Evolutionary conservation across 2,329 filamentous ascomycete species (phyloP).

Genomic region (Aspergillus novofumigatus): DNA sequence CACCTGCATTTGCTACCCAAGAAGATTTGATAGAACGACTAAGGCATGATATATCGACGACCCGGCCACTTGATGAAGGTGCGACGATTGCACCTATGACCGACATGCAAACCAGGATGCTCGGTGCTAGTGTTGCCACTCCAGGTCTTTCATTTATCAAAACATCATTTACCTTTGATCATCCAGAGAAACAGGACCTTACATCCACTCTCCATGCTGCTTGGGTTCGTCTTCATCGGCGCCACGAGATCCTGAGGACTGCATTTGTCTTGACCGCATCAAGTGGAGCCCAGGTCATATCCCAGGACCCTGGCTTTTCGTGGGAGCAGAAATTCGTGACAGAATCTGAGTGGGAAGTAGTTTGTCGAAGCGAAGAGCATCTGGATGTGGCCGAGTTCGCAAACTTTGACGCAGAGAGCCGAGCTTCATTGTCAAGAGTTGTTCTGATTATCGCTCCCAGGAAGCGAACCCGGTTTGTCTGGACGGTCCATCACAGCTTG

Average conservation of each 20-base stretch:
- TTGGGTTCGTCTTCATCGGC: not conserved
- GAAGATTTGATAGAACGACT: not conserved
- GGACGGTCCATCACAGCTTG: constrained; percentile 31
- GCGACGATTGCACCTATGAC: not conserved
- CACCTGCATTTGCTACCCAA: not conserved
- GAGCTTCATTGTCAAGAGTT: not conserved
- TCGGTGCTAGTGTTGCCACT: not conserved
- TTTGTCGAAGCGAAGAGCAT: not conserved
- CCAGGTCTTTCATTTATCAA: not conserved
- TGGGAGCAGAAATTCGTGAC: not conserved
- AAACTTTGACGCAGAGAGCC: not conserved
- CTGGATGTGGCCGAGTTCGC: not conserved
- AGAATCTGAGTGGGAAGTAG: not conserved
- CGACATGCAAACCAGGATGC: not conserved
- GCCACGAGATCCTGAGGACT: not conserved
- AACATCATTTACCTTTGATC: not conserved
- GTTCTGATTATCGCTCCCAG: constrained; percentile 4
- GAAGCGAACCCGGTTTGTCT: constrained; percentile 19
- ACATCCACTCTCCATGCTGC: not conserved
- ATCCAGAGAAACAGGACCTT: not conserved
- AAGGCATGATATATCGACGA: not conserved
- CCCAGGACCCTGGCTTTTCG: not conserved
- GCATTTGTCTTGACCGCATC: not conserved
- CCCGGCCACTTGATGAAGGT: not conserved
- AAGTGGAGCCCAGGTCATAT: not conserved